Evolutionary conservation across 129 eudicot genomes (phyloP), one percentile per base, ranked within the genome.

Genomic region (Flaveria brownii): DNA sequence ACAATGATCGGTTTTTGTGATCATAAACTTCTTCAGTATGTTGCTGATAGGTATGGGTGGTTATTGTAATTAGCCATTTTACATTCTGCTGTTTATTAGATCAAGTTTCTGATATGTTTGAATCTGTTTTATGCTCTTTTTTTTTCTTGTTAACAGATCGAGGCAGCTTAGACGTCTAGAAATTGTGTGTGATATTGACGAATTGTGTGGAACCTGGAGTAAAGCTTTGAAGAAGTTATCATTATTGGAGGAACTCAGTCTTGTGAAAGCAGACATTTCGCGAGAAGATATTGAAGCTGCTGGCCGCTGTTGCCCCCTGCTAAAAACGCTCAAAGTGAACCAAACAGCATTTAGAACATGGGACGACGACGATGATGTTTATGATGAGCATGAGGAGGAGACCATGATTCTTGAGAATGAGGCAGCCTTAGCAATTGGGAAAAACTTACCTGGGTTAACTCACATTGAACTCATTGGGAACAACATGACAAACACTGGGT

Each of bases 311-410:
- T 70, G 74, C 74, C 74, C 74, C 22, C 1, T 47, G 74, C 5
- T 70, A 25, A 47, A 26, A 70, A 70, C 61, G 12, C 61, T 70
- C 7, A 70, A 49, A 70, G 6, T 70, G 41, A 70, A 70, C 14
- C 12, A 45, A 62, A 14, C 5, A 25, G 7, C 36, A 14, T 20
- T 6, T 20, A 45, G 50, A 45, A 1, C 9, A 55, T 55, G 61
- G 61, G 25, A 55, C 2, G 61, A 20, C 17, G 23, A 8, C 6
- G 23, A 17, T 16, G 61, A 54, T n/a, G 20, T 16, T 55, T 8
- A 8, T 45, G 12, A 45, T 8, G 50, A 10, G 3, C 50, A 45
- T 45, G 50, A 45, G 49, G 49, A 7, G 26, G 26, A 33, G 25
- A 16, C 33, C 64, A 57, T 57, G 64, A 22, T 10, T 57, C 2